Evolutionary conservation across 1,284 basidiomycete species (phyloP).

Genomic region (Pholiota adiposa): DNA sequence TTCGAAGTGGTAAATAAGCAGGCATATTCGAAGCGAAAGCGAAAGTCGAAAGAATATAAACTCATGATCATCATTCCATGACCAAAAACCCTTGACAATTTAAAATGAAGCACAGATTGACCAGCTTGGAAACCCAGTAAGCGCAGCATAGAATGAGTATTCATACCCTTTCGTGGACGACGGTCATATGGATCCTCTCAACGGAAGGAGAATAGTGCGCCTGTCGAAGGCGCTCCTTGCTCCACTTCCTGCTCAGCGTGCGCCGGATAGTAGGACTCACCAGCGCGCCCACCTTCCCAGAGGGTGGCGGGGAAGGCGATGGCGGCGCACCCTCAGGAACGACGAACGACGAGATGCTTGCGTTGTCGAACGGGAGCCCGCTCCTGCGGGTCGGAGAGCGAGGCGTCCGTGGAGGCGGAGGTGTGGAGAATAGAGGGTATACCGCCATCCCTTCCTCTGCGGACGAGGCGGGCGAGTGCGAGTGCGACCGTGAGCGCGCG

Average conservation of each 20-base stretch:
- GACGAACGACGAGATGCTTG: slow-evolving; percentile 26
- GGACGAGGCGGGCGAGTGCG: slow-evolving; percentile 20
- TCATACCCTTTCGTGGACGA: slow-evolving; percentile 37
- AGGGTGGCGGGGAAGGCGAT: slow-evolving; percentile 1
- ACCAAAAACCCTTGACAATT: no score
- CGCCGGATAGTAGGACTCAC: slow-evolving; percentile 30
- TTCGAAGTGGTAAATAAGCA: background rate
- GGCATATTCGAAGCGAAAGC: background rate
- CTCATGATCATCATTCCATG: background rate
- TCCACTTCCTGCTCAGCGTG: slow-evolving; percentile 29
- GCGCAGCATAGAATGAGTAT: background rate
- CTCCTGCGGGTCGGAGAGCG: slow-evolving; percentile 20
- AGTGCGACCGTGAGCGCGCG: slow-evolving; percentile 6
- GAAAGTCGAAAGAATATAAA: background rate
- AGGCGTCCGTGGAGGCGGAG: slow-evolving; percentile 20
- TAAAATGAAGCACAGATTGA: background rate
- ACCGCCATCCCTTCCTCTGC: slow-evolving; percentile 21
- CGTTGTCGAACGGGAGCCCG: slow-evolving; percentile 33
- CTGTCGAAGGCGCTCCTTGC: slow-evolving; percentile 28
- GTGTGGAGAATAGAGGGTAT: slow-evolving; percentile 22
- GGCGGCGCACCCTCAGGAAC: background rate
- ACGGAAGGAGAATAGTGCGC: slow-evolving; percentile 5
- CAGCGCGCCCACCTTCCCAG: slow-evolving; percentile 13
- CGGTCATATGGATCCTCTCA: slow-evolving; percentile 41
- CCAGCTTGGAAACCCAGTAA: background rate